Conservation (phyloP, 768 basidiomycete species). For the Naganishia antarctica region DNA sequence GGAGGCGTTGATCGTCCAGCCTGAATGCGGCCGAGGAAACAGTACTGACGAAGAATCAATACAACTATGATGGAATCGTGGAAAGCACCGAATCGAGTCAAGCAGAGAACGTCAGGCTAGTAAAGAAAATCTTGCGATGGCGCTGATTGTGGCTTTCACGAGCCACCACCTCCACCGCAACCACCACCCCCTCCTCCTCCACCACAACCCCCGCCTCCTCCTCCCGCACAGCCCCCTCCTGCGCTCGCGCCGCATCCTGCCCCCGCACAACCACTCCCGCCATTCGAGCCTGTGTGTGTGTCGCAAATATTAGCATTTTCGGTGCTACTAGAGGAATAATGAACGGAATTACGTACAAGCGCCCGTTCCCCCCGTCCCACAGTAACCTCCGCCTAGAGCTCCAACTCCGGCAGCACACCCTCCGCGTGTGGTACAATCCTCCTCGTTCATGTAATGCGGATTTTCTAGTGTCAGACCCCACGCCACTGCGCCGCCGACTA, state of each 20-base stretch:
- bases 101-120: no score
- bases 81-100: no score
- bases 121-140: no score
- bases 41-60: no score
- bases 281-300: background rate
- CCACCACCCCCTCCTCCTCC: background rate
- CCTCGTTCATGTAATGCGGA: conserved; percentile 11
- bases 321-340: no score
- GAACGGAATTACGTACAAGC: conserved; percentile 12
- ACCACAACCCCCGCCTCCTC: background rate
- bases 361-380: conserved; percentile 11
- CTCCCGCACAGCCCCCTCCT: background rate
- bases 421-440: conserved; percentile 2
- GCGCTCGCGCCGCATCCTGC: background rate
- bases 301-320: no score
- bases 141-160: no score
- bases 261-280: background rate
- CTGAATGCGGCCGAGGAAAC: no score
- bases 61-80: no score
- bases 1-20: no score
- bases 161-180: background rate
- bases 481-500: conserved; percentile 11
- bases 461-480: conserved; percentile 25
- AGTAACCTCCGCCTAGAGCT: conserved; percentile 15
- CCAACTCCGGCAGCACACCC: conserved; percentile 21